phyloP scores from a whole-genome alignment of 2,329 filamentous ascomycete genomes.

The Fusarium sp. region DNA sequence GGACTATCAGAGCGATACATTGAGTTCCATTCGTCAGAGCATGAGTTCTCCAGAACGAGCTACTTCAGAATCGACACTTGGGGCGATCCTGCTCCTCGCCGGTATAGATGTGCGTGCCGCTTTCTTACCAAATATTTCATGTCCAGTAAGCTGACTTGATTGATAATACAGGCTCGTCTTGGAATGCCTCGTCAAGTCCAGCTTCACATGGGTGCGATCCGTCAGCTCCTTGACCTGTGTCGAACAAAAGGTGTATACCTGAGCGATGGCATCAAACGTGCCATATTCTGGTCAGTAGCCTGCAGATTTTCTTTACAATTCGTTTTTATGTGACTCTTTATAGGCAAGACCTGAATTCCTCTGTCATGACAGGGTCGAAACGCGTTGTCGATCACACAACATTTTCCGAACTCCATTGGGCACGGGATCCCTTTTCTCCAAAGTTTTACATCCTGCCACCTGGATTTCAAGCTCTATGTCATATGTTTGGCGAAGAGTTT shows the following conservation, averaged over 20 bases:
- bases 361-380: constrained; percentile 52
- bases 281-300: constrained; percentile 55
- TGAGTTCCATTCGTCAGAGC: constrained; percentile 49
- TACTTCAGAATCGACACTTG: constrained; percentile 52
- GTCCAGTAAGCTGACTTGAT: not conserved
- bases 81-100: constrained; percentile 56
- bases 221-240: constrained; percentile 50
- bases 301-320: not conserved
- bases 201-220: constrained; percentile 55
- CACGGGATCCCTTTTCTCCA: constrained; percentile 47
- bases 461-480: constrained; percentile 45
- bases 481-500: constrained; percentile 47
- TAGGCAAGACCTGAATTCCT: constrained; percentile 58
- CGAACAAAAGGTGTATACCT: constrained; percentile 44
- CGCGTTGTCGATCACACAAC: constrained; percentile 55
- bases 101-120: constrained; percentile 53
- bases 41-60: constrained; percentile 45
- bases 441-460: constrained; percentile 47
- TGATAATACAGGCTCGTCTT: constrained; percentile 48
- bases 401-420: constrained; percentile 56
- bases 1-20: constrained; percentile 48
- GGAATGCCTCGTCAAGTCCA: constrained; percentile 52
- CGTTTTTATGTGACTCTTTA: not conserved
- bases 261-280: constrained; percentile 55
- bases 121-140: not conserved